Base-by-base conservation (phyloP, 2,329 filamentous ascomycete species). In the Diaporthe capsici region DNA sequence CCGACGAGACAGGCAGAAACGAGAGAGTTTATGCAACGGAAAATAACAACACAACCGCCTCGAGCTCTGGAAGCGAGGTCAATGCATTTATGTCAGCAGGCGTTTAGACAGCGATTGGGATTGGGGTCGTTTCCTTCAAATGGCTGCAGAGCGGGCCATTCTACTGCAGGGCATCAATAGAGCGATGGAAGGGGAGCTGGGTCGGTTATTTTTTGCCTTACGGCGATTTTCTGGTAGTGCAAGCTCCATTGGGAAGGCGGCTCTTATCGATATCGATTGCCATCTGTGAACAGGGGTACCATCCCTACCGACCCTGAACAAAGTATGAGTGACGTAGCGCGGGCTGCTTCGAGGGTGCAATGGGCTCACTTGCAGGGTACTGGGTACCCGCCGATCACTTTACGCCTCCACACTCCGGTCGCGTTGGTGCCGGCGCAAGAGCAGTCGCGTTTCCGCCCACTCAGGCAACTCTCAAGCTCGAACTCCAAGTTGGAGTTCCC, bases 151-250 rank as follows among this genome's bases (percentile, higher is more conserved):
- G 44, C 17, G 47, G 47, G 58, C 57, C 58, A 55, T 55, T 25
- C 28, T n/a, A 37, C 28, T 53, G 58, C 34, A 44, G 71, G 47
- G 9, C 20, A 31, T 37, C 49, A 31, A 65, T 31, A 39, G 49
- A 53, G 1, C 28, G 13, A 37, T 39, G 37, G 28, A 34, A 51
- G 34, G n/a, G 37, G 15, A 63, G 71, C 71, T n/a, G 34, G 65
- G 47, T 63, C 47, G 58, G 71, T 61, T 60, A 65, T 73, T 73
- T 73, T 73, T 65, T 65, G 71, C 58, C n/a, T 37, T 65, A 57
- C 20, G 71, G 71, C 47, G 47, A 42, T 72, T 72, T 73, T 42
- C 58, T 73, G 71, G 31, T 37, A 73, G 44, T 20, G 44, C 44
- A 53, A 63, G 47, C 47, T 55, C 37, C 4, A 47, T 57, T 73